phyloP scores from a whole-genome alignment of 2,329 filamentous ascomycete species.

The Nothophaeocryptopus gaeumannii region DNA sequence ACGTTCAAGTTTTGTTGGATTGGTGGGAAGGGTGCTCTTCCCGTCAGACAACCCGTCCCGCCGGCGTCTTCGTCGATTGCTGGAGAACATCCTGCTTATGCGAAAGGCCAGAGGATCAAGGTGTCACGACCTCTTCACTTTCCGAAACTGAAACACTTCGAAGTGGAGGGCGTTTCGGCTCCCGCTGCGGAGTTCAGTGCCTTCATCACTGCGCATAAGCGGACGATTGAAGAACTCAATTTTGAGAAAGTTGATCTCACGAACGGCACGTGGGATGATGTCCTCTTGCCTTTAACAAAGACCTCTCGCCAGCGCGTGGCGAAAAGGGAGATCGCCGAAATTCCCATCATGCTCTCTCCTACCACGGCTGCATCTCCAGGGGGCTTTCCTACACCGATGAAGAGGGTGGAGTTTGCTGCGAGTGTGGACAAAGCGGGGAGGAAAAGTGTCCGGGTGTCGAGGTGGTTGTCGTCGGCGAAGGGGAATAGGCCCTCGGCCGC shows the following conservation, averaged over 20 bases:
- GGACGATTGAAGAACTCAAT: slow-evolving; percentile 71
- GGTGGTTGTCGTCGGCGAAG: slow-evolving; percentile 21
- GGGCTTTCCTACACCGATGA: slow-evolving; percentile 18
- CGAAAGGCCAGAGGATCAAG: slow-evolving; percentile 1
- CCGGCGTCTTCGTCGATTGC: background rate
- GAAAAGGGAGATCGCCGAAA: slow-evolving; percentile 23
- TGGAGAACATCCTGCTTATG: slow-evolving; percentile 17
- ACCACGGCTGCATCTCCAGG: slow-evolving; percentile 11
- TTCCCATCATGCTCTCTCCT: slow-evolving; percentile 36
- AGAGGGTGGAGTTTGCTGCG: slow-evolving; percentile 18
- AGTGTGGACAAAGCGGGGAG: slow-evolving; percentile 10
- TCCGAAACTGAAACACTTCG: slow-evolving; percentile 64
- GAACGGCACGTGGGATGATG: slow-evolving; percentile 76
- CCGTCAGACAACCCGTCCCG: slow-evolving; percentile 61
- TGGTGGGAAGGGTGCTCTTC: slow-evolving; percentile 69
- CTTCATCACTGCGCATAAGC: slow-evolving; percentile 65
- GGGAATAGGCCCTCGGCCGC: slow-evolving; percentile 15
- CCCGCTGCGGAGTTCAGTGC: slow-evolving; percentile 67
- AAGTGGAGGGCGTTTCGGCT: slow-evolving; percentile 70
- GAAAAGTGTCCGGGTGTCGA: slow-evolving; percentile 23
- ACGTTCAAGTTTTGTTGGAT: slow-evolving; percentile 76
- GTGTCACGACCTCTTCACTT: slow-evolving; percentile 56
- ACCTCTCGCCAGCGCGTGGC: background rate
- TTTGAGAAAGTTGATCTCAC: slow-evolving; percentile 73
- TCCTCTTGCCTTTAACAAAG: slow-evolving; percentile 65